These are phyloP conservation scores for cucumber (Cucumis sativus) DNA, from an alignment of 306 rosid species.

Conservation along the genomic window Cucumber_9930_V3 NC_026660.2:26167501-26168000, in stretches of 20 bases:
- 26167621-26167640: not conserved
- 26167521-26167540: not conserved
- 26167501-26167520: not conserved
- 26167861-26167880: not conserved
- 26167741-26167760: not conserved
- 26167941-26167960: no score
- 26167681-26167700: not conserved
- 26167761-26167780: not conserved
- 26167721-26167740: not conserved
- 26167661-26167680: not conserved
- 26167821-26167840: not conserved
- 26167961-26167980: no score
- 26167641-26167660: not conserved
- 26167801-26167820: not conserved
- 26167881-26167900: not conserved
- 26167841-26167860: not conserved
- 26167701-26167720: not conserved
- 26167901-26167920: not conserved
- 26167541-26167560: no score
- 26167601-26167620: not conserved
- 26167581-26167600: no score
- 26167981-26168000: no score
- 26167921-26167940: no score
- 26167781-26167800: not conserved
- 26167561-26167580: no score